Percentiles rank a stretch among this genome's conserved stretches.
Conservation (phyloP, 2,329 filamentous ascomycete genomes). For the Exophiala sp. region DNA sequence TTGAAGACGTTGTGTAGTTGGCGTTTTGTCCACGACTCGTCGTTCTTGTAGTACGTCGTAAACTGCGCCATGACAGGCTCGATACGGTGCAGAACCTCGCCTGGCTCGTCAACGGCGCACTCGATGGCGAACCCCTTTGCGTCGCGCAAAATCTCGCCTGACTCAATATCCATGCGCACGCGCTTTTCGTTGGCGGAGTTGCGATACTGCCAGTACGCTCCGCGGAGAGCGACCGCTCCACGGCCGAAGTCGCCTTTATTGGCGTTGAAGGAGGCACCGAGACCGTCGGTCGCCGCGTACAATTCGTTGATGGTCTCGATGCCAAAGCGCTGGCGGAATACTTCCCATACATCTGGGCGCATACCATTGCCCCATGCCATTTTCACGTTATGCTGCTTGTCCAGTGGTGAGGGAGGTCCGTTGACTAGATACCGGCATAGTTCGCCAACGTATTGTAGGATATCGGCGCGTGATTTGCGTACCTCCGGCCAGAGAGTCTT, state of each 20-base stretch:
- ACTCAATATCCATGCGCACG: slow-evolving; percentile 65
- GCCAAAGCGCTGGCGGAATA: slow-evolving; percentile 39
- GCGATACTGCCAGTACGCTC: slow-evolving; percentile 54
- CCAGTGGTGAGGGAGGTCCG: slow-evolving; percentile 43
- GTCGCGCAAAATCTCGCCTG: slow-evolving; percentile 64
- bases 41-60: slow-evolving; percentile 79
- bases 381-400: slow-evolving; percentile 43
- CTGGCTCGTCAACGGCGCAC: slow-evolving; percentile 62
- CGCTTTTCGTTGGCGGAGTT: slow-evolving; percentile 59
- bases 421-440: slow-evolving; percentile 49
- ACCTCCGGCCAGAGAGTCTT: slow-evolving; percentile 30
- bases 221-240: slow-evolving; percentile 68
- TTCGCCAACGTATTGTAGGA: slow-evolving; percentile 57
- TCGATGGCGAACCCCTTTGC: slow-evolving; percentile 65
- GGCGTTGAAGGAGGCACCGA: slow-evolving; percentile 60
- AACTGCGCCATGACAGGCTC: slow-evolving; percentile 52
- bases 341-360: slow-evolving; percentile 48
- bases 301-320: slow-evolving; percentile 63
- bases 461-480: slow-evolving; percentile 45
- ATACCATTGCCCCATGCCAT: slow-evolving; percentile 49
- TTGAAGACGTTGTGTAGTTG: slow-evolving; percentile 68
- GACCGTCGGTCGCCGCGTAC: slow-evolving; percentile 73
- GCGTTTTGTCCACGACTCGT: slow-evolving; percentile 66
- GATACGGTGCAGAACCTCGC: slow-evolving; percentile 68
- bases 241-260: slow-evolving; percentile 61